These are phyloP conservation scores for Botrytis galanthina DNA, from an alignment of 2,329 filamentous ascomycete species.

Conservation along the genomic window DNA sequence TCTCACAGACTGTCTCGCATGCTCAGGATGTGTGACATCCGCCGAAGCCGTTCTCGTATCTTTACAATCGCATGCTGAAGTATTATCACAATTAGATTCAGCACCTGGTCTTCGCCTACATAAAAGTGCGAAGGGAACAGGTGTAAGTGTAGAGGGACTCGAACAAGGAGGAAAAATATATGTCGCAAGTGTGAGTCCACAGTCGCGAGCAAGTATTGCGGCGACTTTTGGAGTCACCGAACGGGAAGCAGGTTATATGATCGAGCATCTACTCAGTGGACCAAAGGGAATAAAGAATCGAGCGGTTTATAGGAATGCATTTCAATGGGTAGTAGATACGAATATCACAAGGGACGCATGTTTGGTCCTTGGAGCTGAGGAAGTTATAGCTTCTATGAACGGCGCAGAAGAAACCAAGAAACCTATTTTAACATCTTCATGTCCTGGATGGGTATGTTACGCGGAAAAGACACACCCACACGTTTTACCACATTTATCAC, in stretches of 20 bases:
- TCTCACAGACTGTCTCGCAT: constrained; percentile 94
- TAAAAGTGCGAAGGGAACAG: constrained; percentile 33
- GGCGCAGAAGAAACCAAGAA: constrained; percentile 38
- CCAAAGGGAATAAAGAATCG: constrained; percentile 65
- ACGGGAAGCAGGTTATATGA: constrained; percentile 73
- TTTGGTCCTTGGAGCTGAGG: constrained; percentile 75
- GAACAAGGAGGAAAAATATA: constrained; percentile 71
- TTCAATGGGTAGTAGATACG: constrained; percentile 88
- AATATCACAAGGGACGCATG: constrained; percentile 79
- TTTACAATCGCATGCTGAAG: constrained; percentile 89
- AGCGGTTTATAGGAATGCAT: constrained; percentile 71
- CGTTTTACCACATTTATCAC: constrained; percentile 85
- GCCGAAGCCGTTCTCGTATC: constrained; percentile 96
- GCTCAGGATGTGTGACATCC: constrained; percentile 95
- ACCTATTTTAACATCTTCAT: constrained; percentile 82
- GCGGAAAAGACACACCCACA: constrained; percentile 97
- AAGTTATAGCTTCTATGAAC: constrained; percentile 52
- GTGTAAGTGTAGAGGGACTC: constrained; percentile 49
- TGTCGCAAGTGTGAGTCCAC: constrained; percentile 88
- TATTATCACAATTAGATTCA: constrained; percentile 76
- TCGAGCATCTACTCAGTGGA: constrained; percentile 75
- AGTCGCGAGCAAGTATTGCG: constrained; percentile 84
- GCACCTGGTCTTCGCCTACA: constrained; percentile 46
- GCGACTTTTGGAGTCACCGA: constrained; percentile 76
- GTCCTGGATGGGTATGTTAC: constrained; percentile 98